Evolutionary conservation across 352 stramenopile genomes (phyloP).

Genomic region (Elongisporangium senticosum): DNA sequence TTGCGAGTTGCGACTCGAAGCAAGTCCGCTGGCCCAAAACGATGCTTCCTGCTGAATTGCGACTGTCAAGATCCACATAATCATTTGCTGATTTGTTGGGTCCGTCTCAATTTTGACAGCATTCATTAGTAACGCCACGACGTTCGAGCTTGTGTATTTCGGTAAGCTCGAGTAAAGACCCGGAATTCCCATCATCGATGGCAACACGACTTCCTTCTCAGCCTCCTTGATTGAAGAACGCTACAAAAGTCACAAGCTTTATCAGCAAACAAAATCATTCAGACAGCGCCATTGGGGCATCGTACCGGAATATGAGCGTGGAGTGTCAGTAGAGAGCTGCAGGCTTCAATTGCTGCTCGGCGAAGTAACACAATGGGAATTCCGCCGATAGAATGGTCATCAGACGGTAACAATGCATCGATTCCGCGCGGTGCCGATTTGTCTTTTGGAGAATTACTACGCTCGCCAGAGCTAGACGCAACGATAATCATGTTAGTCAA

Average conservation of each 20-base stretch:
- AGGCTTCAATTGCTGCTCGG: slow-evolving; percentile 74
- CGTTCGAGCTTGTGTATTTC: slow-evolving; percentile 82
- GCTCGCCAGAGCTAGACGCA: slow-evolving; percentile 19
- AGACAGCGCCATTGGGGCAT: background rate
- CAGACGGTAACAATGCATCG: slow-evolving; percentile 45
- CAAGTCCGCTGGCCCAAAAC: slow-evolving; percentile 74
- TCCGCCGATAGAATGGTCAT: slow-evolving; percentile 65
- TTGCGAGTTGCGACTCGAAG: slow-evolving; percentile 80
- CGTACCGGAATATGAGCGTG: slow-evolving; percentile 71
- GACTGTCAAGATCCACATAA: slow-evolving; percentile 83
- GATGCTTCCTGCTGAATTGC: slow-evolving; percentile 84
- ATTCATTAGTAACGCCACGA: slow-evolving; percentile 78
- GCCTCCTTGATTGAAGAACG: slow-evolving; percentile 75
- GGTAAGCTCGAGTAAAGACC: slow-evolving; percentile 76
- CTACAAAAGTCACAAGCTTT: slow-evolving; percentile 14
- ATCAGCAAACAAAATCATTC: background rate
- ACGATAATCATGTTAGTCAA: slow-evolving; percentile 3
- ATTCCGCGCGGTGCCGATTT: slow-evolving; percentile 11
- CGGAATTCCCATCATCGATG: slow-evolving; percentile 57
- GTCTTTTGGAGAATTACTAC: slow-evolving; percentile 18
- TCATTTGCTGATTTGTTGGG: slow-evolving; percentile 87
- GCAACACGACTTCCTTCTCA: slow-evolving; percentile 57
- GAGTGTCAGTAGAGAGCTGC: slow-evolving; percentile 74
- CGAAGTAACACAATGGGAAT: slow-evolving; percentile 72
- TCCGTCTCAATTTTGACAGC: slow-evolving; percentile 78